These are phyloP conservation scores for Clarkia xantiana DNA, from an alignment of 345 rosid species.

Conservation along the genomic window DNA sequence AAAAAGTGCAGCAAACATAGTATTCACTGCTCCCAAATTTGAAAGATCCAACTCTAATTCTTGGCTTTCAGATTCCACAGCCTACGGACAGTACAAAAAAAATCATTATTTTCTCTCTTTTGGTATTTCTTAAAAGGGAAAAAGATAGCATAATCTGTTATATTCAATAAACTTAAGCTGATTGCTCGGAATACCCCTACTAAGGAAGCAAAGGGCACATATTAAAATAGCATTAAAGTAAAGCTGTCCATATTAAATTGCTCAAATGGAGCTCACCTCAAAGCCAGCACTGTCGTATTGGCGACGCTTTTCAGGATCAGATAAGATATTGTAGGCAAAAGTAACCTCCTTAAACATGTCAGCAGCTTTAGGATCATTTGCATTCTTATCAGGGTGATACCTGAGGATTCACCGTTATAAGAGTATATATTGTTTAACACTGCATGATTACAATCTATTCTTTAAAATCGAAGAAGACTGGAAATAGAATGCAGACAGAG, in stretches of 20 bases:
- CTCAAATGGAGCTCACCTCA: constrained; percentile 46
- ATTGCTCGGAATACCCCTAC: too few relatives aligned
- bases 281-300: constrained; percentile 91
- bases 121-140: too few relatives aligned
- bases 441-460: not conserved
- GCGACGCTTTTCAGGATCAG: constrained; percentile 78
- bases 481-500: not conserved
- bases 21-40: constrained; percentile 89
- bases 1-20: constrained; percentile 88
- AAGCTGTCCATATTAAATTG: too few relatives aligned
- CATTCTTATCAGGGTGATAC: constrained; percentile 98
- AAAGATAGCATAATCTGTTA: too few relatives aligned
- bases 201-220: not conserved
- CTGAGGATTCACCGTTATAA: constrained; percentile 22
- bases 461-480: not conserved
- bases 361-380: constrained; percentile 81
- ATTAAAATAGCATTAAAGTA: not conserved
- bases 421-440: not conserved
- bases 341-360: constrained; percentile 94
- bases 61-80: constrained; percentile 60
- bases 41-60: constrained; percentile 94
- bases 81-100: constrained; percentile 28
- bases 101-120: not conserved
- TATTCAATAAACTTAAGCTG: too few relatives aligned
- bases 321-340: constrained; percentile 77